Base-by-base conservation (phyloP, 306 rosid genomes). In the Dalbergia cochinchinensis region DNA sequence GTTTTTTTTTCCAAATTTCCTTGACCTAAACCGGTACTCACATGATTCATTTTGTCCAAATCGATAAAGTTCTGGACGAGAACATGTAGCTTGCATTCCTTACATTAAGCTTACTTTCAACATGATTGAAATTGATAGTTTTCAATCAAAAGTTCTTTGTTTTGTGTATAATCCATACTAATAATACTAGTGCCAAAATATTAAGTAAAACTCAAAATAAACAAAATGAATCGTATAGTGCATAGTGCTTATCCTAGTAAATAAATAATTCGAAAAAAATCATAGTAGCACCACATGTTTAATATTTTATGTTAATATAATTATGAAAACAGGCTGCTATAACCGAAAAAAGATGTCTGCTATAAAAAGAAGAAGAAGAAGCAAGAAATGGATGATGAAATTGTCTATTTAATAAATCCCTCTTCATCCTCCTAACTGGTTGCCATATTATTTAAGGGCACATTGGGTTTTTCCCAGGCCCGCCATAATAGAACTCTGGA, bases 401-500 rank as follows among this genome's bases (percentile, higher is more conserved):
- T 34, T n/a, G 4, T 35, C 15, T 41, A 9, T 15, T 73, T 10
- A 60, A 22, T 11, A 45, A 74, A 47, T 11, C 31, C 44, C 65
- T 20, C 44, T 15, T 3, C 15, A 3, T 69, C 9, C 26, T 14
- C 4, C 65, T 60, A 60, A 60, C 44, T 2, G 11, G 18, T 61
- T 11, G 41, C 41, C 41, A 61, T 26, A 26, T 1, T 14, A 63
- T 14, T 66, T 42, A 90, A 68, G 92, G 97, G 45, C 94, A 92
- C 81, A 2, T 78, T 0, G 37, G 62, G 76, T 81, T 90, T 69
- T 62, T 77, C 26, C 94, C 93, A 13, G 92, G 97, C 1, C 97
- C 97, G 31, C 97, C 97, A 77, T 84, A 92, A 44, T 82, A 84
- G 10, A 92, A 85, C 35, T 76, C 81, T 53, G 94, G 94, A 80